Evolutionary conservation across 495 filamentous ascomycete genomes (phyloP).

Genomic region (Copromyces sp.): DNA sequence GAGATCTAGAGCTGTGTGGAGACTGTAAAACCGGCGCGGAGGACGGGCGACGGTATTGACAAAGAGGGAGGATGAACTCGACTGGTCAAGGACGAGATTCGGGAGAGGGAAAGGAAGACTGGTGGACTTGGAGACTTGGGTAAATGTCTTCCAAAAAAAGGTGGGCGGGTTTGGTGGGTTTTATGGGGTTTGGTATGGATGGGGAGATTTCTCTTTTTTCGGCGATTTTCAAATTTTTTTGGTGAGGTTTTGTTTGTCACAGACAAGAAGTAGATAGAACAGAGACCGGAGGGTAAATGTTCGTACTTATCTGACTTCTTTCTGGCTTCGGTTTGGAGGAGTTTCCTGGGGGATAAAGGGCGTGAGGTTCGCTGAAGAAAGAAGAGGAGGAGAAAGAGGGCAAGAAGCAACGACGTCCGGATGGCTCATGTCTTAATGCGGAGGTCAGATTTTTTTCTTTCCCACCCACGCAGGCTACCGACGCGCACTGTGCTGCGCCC

Average conservation of each 20-base stretch:
- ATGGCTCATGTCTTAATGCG: conserved; percentile 11
- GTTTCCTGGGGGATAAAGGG: conserved; percentile 21
- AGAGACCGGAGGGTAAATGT: conserved; percentile 20
- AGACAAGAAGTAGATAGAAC: conserved; percentile 25
- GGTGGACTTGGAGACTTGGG: conserved; percentile 8
- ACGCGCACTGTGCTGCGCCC: background rate
- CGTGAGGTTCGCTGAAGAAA: conserved; percentile 18
- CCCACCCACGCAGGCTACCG: background rate
- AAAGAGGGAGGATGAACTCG: conserved; percentile 14
- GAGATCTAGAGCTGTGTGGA: conserved; percentile 4
- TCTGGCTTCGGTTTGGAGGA: conserved; percentile 18
- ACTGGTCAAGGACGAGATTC: conserved; percentile 9
- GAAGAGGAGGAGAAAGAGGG: conserved; percentile 16
- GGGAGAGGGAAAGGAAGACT: conserved; percentile 11
- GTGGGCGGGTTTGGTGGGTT: conserved; percentile 13
- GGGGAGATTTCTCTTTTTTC: conserved; percentile 10
- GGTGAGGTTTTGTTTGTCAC: conserved; percentile 25
- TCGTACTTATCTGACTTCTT: conserved; percentile 26
- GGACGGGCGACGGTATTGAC: conserved; percentile 20
- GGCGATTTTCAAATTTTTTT: conserved; percentile 42
- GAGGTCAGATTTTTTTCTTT: conserved; percentile 24
- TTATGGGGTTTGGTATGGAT: conserved; percentile 21
- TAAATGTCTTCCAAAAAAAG: conserved; percentile 13
- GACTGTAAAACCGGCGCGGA: conserved; percentile 9
- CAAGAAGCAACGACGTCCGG: conserved; percentile 3